Evolutionary conservation across 2,329 filamentous ascomycete species (phyloP).

Genomic region (Trichoderma gracile): DNA sequence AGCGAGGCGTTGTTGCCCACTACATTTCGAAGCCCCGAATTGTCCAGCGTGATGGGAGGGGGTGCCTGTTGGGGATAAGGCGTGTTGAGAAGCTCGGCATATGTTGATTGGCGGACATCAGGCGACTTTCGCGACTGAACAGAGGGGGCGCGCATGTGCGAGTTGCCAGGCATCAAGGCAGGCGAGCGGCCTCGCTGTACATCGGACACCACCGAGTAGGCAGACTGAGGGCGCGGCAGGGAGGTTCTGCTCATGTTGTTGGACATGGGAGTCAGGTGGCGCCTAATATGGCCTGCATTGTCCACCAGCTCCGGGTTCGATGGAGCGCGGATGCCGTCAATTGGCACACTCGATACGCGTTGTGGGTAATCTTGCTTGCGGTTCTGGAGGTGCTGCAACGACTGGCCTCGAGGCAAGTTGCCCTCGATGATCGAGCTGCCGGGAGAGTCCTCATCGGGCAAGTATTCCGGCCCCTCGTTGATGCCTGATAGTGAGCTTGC

Average conservation of each 20-base stretch:
- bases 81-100: slow-evolving; percentile 62
- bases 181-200: slow-evolving; percentile 64
- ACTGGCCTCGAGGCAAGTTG: slow-evolving; percentile 43
- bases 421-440: slow-evolving; percentile 54
- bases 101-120: slow-evolving; percentile 54
- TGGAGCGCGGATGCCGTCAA: slow-evolving; percentile 46
- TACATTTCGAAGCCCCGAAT: slow-evolving; percentile 73
- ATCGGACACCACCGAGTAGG: slow-evolving; percentile 75
- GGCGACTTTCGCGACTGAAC: slow-evolving; percentile 56
- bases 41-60: slow-evolving; percentile 71
- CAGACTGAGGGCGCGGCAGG: slow-evolving; percentile 69
- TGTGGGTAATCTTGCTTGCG: slow-evolving; percentile 53
- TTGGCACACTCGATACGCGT: slow-evolving; percentile 46
- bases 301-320: slow-evolving; percentile 57
- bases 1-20: slow-evolving; percentile 90
- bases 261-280: slow-evolving; percentile 63
- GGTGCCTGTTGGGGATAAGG: slow-evolving; percentile 79
- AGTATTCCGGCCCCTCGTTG: slow-evolving; percentile 50
- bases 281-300: slow-evolving; percentile 53
- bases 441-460: slow-evolving; percentile 48
- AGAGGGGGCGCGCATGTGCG: slow-evolving; percentile 51
- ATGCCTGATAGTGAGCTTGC: slow-evolving; percentile 56
- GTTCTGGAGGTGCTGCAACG: slow-evolving; percentile 62
- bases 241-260: slow-evolving; percentile 57
- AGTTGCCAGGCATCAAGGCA: slow-evolving; percentile 44